Base-by-base conservation (phyloP, 75 land plant genomes). In the Picea glauca region DNA sequence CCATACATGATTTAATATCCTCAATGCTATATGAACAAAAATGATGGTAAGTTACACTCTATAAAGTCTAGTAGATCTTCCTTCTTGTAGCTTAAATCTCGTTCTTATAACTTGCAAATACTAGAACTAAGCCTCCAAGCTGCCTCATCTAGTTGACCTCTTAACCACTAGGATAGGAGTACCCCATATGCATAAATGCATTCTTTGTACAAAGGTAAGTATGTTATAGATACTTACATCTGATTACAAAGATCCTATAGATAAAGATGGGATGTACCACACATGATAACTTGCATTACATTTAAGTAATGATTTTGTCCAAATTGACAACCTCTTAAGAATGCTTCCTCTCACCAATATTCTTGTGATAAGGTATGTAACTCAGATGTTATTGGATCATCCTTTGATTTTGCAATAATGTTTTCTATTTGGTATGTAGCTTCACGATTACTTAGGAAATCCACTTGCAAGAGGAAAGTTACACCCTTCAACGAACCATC, bases 61-160 rank as follows among this genome's bases (percentile, higher is more conserved):
- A 96, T 76, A 81, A 90, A 78, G 54, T 83, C 80, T 60, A 95
- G 82, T 9, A 95, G 85, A 66, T 88, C 89, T 18, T 75, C 80
- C 72, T 87, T 87, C 65, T 60, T 78, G 58, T 78, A 75, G 76
- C 85, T 82, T 58, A 75, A 74, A 26, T 80, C 62, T 62, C 79
- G 85, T 64, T 87, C 88, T 60, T 79, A 70, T 18, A 76, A 20
- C 4, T 63, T 17, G 38, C 80, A 20, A 2, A 68, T 38, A 38
- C 76, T 60, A 61, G 78, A 77, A 20, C 87, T 85, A 14, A 95
- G 88, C 84, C 88, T 83, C 76, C 86, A 80, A 1, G 83, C 96
- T 4, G 94, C 98, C 60, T 93, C 98, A 32, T 93, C 89, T 12
- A 96, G 89, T 80, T 90, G 92, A 60, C 98, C 98, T 76, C 94